phyloP scores from a whole-genome alignment of 225 moss, liverwort and hornwort species.

The Asterella californica region DNA sequence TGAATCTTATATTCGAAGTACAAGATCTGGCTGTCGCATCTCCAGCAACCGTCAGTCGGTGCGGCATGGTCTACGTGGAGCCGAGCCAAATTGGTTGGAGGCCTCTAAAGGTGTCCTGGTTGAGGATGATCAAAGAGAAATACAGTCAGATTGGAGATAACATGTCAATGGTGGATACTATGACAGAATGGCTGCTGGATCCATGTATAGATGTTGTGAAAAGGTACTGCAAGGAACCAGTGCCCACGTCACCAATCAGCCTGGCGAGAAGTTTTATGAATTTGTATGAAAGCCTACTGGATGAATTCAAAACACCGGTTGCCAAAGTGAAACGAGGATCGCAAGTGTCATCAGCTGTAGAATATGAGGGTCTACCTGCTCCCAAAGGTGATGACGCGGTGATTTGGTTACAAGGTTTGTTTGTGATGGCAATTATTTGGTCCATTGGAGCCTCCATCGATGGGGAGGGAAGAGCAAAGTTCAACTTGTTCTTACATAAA shows the following conservation, averaged over 20 bases:
- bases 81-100: conserved; percentile 66
- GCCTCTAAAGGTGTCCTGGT: conserved; percentile 53
- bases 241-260: conserved; percentile 54
- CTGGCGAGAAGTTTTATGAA: conserved; percentile 51
- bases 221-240: conserved; percentile 52
- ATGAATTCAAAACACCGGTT: conserved; percentile 60
- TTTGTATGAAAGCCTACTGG: conserved; percentile 57
- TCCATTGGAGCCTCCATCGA: conserved; percentile 60
- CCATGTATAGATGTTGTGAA: conserved; percentile 64
- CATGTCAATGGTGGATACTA: conserved; percentile 40
- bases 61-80: conserved; percentile 70
- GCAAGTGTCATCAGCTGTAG: conserved; percentile 33
- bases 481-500: conserved; percentile 38
- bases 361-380: conserved; percentile 40
- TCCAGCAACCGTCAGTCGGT: conserved; percentile 64
- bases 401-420: conserved; percentile 59
- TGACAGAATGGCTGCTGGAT: conserved; percentile 62
- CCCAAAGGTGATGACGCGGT: conserved; percentile 59
- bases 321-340: conserved; percentile 49
- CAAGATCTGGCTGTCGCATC: conserved; percentile 68
- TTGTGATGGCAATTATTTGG: conserved; percentile 60
- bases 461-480: conserved; percentile 47
- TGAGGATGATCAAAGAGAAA: conserved; percentile 45
- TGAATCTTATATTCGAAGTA: conserved; percentile 93
- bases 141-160: conserved; percentile 44